Evolutionary conservation across 441 rosid species (phyloP), one percentile per base, ranked within the genome.

Genomic region (Manihot esculenta): DNA sequence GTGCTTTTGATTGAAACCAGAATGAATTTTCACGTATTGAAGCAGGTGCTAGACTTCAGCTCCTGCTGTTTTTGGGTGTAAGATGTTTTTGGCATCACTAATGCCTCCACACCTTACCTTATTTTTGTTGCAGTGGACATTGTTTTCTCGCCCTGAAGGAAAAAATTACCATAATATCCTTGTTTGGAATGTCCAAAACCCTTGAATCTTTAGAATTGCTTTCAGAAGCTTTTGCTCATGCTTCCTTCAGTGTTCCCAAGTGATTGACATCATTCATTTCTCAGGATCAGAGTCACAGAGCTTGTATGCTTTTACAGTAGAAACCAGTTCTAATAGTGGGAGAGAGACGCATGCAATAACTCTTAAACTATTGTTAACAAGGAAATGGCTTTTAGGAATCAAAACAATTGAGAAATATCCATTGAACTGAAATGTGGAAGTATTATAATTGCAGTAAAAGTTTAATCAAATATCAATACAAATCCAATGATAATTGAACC

Each of bases 401-500:
- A 10, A 15, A 33, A 38, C 7, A 24, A 13, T 20, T 53, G 42
- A n/a, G 62, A 53, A 41, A 53, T 5, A 53, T 54, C 18, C 48
- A 50, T 54, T 7, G 17, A 35, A 51, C 61, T 51, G 47, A 10
- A 59, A 73, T 2, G 7, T 15, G 53, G 27, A 42, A 55, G 41
- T 24, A 30, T 64, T 33, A 72, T 56, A 55, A 27, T 18, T 13
- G 55, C 47, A 64, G 41, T 35, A 35, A 35, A 57, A 45, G 47
- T 45, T 53, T 50, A 73, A 47, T 60, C 49, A 67, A 54, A 20
- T 54, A 27, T 23, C 17, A 57, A 62, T 33, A 64, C 44, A 35
- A 64, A 26, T 62, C 53, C 13, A 61, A 58, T 26, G 4, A 55
- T 35, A 63, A 57, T 23, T 62, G n/a, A 50, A 33, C 74, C 71